Base-by-base conservation (phyloP, 73 alveolate species). In the Paramecium biaurelia region DNA sequence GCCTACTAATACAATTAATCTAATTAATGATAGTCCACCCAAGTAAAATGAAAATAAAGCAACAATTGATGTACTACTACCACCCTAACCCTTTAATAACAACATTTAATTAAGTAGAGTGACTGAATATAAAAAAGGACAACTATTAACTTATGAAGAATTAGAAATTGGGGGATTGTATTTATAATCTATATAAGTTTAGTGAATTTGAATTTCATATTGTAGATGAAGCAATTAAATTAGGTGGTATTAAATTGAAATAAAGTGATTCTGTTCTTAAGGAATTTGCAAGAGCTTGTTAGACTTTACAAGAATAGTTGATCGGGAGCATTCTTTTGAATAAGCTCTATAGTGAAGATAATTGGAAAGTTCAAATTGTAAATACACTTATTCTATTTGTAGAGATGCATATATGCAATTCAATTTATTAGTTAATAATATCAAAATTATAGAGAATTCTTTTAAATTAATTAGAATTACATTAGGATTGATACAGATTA, bases 161-260 rank as follows among this genome's bases (percentile, higher is more conserved):
- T 79, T 79, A 45, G 90, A 79, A 18, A 26, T 79, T 20, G 90
- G 90, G 1, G 90, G 90, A 79, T 79, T 41, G 90, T 79, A 79
- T 43, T 43, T 5, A 15, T 23, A 7, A 6, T 79, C 32, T 24
- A 43, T 43, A 79, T n/a, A 4, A 18, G 43, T 41, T 41, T 79
- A 79, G 90, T 34, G 74, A 79, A 30, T 41, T 37, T 47, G 90
- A 79, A 42, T 79, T 79, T 12, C 90, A 79, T 79, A 6, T 43
- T 6, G 90, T 79, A 30, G 53, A 79, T 5, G 90, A 79, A 79
- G 70, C 10, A 28, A 79, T 47, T 26, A 79, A 79, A 79, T 42
- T 79, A 34, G 90, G 90, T 21, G 90, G 90, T n/a, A 79, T 79
- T 23, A 79, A 42, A 24, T 34, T 79, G 12, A 79, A 79, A 20